Evolutionary conservation across 441 rosid genomes (phyloP).

Genomic region (Adansonia madagascariensis): DNA sequence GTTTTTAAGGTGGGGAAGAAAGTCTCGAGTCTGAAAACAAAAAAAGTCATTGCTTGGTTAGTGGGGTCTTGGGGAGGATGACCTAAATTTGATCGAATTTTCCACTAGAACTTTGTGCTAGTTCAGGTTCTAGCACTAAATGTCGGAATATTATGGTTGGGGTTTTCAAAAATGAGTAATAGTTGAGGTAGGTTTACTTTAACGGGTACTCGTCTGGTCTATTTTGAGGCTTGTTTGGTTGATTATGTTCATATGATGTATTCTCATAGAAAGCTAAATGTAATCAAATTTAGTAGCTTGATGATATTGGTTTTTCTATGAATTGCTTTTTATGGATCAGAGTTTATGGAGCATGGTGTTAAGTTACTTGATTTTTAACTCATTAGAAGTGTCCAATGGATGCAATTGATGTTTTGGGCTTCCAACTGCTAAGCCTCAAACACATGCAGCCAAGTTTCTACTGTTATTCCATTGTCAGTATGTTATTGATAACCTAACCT

Average conservation of each 20-base stretch:
- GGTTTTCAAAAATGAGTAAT: not conserved
- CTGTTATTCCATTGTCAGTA: not conserved
- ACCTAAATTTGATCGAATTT: not conserved
- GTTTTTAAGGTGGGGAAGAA: not conserved
- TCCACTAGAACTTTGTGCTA: not conserved
- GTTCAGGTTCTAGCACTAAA: not conserved
- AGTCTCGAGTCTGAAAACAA: not conserved
- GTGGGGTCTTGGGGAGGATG: not conserved
- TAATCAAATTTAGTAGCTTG: not conserved
- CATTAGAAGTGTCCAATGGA: not conserved
- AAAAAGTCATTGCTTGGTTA: not conserved
- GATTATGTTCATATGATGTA: not conserved
- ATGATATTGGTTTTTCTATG: not conserved
- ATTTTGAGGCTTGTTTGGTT: not conserved
- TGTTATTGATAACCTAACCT: constrained; percentile 6
- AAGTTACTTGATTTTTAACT: not conserved
- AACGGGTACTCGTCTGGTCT: not conserved
- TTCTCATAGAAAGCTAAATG: not conserved
- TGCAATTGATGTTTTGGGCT: not conserved
- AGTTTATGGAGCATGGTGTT: not conserved
- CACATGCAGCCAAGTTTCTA: not conserved
- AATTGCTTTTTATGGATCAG: not conserved
- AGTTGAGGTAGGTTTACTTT: not conserved
- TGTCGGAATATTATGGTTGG: not conserved
- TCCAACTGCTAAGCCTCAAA: constrained; percentile 1